Conservation (phyloP, 768 basidiomycete species). For the Sporobolomyces pararoseus region DNA sequence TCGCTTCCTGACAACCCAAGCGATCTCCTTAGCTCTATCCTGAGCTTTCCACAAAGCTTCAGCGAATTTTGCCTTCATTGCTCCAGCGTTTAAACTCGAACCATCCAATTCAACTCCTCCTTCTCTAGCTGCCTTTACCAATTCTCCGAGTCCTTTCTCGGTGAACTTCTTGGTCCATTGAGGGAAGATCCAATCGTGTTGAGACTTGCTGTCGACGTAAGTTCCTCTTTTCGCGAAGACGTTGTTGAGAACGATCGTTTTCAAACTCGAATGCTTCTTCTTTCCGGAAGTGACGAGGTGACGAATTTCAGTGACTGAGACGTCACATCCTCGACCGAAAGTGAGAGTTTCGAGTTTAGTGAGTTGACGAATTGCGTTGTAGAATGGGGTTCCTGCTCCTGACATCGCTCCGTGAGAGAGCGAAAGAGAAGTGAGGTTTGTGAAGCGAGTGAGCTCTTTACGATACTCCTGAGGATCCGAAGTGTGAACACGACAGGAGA, state of each 20-base stretch:
- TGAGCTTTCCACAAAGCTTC: background rate
- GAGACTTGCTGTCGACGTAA: background rate
- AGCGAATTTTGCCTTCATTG: background rate
- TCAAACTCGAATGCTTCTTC: background rate
- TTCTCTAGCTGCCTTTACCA: background rate
- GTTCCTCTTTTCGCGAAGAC: background rate
- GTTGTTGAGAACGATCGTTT: background rate
- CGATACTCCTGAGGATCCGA: background rate
- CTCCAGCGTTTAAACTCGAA: no score
- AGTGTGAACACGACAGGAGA: background rate
- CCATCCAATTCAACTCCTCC: background rate
- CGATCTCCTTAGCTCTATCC: background rate
- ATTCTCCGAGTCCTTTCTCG: background rate
- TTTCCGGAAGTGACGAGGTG: constrained; percentile 1
- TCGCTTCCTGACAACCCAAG: background rate
- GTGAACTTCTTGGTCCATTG: constrained; percentile 6
- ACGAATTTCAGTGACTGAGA: background rate
- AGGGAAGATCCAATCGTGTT: background rate
- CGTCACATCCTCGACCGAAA: background rate
- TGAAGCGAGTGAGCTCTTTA: background rate
- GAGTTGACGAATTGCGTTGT: background rate
- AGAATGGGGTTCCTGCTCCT: background rate
- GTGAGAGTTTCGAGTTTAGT: background rate
- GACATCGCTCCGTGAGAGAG: background rate
- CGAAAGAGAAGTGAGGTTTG: background rate